Conservation (phyloP, 192 early-diverging fungal genomes). For the Umbelopsis isabellina region DNA sequence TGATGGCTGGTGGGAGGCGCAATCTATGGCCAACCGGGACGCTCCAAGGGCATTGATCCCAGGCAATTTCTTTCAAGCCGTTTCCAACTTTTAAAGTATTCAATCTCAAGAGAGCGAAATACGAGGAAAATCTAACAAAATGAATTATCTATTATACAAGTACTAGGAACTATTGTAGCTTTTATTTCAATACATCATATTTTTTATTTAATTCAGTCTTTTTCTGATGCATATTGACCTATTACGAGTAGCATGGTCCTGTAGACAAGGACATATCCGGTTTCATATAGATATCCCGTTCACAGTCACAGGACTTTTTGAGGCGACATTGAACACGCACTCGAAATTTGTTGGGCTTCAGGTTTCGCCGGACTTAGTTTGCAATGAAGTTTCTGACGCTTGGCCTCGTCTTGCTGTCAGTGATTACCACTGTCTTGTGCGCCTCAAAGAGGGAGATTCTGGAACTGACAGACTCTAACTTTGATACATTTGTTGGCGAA, state of each 20-base stretch:
- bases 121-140: too few species aligned
- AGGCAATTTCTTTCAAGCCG: conserved; percentile 33
- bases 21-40: conserved; percentile 12
- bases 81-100: background rate
- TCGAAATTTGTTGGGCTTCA: background rate
- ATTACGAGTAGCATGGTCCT: too few species aligned
- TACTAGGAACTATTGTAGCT: conserved; percentile 15
- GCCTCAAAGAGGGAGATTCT: conserved; percentile 13
- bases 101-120: too few species aligned
- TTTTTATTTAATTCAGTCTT: too few species aligned
- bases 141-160: background rate
- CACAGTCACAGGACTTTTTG: conserved; percentile 4
- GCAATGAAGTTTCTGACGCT: background rate
- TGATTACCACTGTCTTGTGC: background rate
- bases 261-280: too few species aligned
- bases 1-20: conserved; percentile 66
- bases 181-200: conserved; percentile 11
- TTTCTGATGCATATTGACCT: too few species aligned
- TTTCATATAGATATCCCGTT: background rate
- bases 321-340: background rate
- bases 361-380: background rate
- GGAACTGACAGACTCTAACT: conserved; percentile 26
- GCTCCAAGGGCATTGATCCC: conserved; percentile 31
- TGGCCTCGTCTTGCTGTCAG: background rate
- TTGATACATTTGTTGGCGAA: conserved; percentile 19